phyloP scores from a whole-genome alignment of 345 rosid genomes.

The Syzygium jambos region DNA sequence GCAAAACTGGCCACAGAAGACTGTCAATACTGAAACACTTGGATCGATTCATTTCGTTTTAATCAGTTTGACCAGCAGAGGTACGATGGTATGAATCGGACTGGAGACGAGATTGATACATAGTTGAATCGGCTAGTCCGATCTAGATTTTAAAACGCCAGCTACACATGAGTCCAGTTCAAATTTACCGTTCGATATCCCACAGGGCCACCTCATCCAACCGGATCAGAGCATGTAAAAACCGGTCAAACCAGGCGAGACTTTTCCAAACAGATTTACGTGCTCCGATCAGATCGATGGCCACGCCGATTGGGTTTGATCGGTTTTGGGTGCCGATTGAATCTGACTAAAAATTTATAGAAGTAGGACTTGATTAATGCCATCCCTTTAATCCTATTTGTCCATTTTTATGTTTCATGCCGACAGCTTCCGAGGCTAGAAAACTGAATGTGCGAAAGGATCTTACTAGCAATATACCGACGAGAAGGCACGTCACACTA shows the following conservation, averaged over 20 bases:
- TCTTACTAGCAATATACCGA: background rate
- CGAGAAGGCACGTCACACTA: background rate
- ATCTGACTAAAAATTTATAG: background rate
- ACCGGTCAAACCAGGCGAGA: background rate
- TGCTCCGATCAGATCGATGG: rapidly evolving
- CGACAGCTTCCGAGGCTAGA: background rate
- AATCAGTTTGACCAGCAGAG: too few species aligned
- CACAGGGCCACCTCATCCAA: background rate
- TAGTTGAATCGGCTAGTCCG: too few species aligned
- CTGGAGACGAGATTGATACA: too few species aligned
- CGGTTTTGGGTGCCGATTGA: background rate
- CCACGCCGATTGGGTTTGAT: background rate
- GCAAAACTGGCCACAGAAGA: too few species aligned
- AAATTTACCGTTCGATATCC: background rate
- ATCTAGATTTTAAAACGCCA: too few species aligned
- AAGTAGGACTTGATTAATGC: background rate
- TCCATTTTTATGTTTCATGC: background rate
- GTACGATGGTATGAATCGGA: too few species aligned
- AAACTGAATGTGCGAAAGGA: background rate
- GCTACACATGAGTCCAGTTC: background rate
- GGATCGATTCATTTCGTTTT: too few species aligned
- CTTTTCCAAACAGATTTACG: background rate
- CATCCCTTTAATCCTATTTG: background rate
- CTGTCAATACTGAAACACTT: too few species aligned
- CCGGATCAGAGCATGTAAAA: too few species aligned